Evolutionary conservation across 495 filamentous ascomycete genomes (phyloP).

Genomic region (Neurospora sp.): DNA sequence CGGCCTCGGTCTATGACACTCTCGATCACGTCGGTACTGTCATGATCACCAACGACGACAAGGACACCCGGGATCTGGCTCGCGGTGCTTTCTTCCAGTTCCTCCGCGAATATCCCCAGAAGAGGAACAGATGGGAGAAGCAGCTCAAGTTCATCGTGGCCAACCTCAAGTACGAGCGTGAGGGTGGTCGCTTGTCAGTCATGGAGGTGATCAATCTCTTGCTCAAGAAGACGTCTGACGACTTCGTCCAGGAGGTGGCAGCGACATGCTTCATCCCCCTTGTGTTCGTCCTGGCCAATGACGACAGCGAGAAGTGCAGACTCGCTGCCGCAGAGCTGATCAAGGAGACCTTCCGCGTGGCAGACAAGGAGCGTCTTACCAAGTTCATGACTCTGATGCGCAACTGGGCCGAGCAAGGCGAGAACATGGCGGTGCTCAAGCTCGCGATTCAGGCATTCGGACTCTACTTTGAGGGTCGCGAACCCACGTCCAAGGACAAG

Average conservation of each 20-base stretch:
- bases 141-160: constrained; percentile 81
- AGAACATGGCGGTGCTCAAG: constrained; percentile 56
- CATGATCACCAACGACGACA: constrained; percentile 93
- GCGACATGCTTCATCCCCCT: constrained; percentile 77
- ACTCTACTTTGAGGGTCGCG: constrained; percentile 67
- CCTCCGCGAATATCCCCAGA: constrained; percentile 88
- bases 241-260: constrained; percentile 71
- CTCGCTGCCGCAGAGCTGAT: constrained; percentile 72
- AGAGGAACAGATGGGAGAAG: constrained; percentile 73
- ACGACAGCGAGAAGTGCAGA: constrained; percentile 77
- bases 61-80: constrained; percentile 72
- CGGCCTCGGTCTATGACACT: constrained; percentile 81
- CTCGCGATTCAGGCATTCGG: constrained; percentile 71
- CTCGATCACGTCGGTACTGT: constrained; percentile 80
- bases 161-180: constrained; percentile 82
- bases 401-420: constrained; percentile 65
- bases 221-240: constrained; percentile 67
- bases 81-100: constrained; percentile 89
- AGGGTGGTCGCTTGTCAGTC: constrained; percentile 78
- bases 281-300: constrained; percentile 75
- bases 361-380: constrained; percentile 59
- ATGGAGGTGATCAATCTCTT: constrained; percentile 83
- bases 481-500: constrained; percentile 41
- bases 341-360: constrained; percentile 68
- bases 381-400: constrained; percentile 58